phyloP scores from a whole-genome alignment of 2,329 filamentous ascomycete genomes.

The Verticillium albo-atrum region DNA sequence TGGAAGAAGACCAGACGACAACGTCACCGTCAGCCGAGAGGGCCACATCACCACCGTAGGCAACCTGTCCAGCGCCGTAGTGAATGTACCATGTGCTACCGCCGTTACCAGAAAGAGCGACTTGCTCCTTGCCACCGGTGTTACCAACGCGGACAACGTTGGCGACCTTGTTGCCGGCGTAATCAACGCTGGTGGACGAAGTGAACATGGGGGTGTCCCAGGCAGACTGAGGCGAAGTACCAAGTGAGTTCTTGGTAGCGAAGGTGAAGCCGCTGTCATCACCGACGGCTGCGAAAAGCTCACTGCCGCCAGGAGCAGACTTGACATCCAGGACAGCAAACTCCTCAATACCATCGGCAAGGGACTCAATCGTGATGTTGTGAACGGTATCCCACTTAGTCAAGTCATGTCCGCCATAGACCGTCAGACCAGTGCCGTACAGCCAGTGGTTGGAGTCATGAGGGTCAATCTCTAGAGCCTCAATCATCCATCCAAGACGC shows the following conservation, averaged over 20 bases:
- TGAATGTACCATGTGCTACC: conserved; percentile 45
- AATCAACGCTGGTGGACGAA: conserved; percentile 41
- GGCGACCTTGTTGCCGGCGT: conserved; percentile 38
- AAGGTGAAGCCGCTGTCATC: conserved; percentile 51
- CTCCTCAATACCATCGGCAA: conserved; percentile 53
- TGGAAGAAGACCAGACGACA: conserved; percentile 40
- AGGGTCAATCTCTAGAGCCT: conserved; percentile 52
- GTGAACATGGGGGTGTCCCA: conserved; percentile 45
- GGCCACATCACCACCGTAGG: conserved; percentile 41
- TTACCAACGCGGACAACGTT: conserved; percentile 48
- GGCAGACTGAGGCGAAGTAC: conserved; percentile 34
- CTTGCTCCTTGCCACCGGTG: conserved; percentile 33
- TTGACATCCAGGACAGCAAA: conserved; percentile 44
- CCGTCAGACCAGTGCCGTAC: conserved; percentile 54
- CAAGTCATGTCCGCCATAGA: conserved; percentile 50
- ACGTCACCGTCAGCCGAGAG: conserved; percentile 47
- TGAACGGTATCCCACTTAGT: conserved; percentile 47
- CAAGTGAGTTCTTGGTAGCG: conserved; percentile 27
- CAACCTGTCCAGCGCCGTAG: conserved; percentile 38
- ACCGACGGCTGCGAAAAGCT: conserved; percentile 45
- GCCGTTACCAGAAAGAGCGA: conserved; percentile 45
- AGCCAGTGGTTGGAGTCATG: conserved; percentile 56
- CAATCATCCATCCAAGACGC: conserved; percentile 58
- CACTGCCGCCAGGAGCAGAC: conserved; percentile 43
- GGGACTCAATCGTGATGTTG: conserved; percentile 44